Conservation (phyloP, 1,139 yeast species). For the Geotrichum carabidarum region DNA sequence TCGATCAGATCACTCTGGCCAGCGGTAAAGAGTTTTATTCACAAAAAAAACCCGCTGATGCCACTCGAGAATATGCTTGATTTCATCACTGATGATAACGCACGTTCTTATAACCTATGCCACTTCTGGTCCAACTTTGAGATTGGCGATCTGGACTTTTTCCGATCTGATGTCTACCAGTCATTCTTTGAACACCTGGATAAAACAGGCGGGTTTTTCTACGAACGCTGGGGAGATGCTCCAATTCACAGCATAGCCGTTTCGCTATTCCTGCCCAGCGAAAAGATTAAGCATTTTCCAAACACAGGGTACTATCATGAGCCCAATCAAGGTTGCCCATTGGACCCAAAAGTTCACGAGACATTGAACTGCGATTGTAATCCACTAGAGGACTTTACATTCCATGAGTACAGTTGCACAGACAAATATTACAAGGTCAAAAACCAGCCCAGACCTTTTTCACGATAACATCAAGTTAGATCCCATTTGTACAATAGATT, state of each 20-base stretch:
- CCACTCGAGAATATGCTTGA: slow-evolving; percentile 60
- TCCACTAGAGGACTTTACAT: slow-evolving; percentile 11
- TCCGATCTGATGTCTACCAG: slow-evolving; percentile 54
- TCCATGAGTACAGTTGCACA: slow-evolving; percentile 24
- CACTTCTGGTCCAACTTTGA: slow-evolving; percentile 82
- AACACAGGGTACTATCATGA: slow-evolving; percentile 78
- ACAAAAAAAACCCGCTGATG: slow-evolving; percentile 51
- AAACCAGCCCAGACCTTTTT: background rate
- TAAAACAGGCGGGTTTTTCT: slow-evolving; percentile 64
- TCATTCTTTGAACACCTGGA: slow-evolving; percentile 59
- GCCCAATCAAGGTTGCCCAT: slow-evolving; percentile 73
- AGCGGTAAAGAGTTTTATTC: slow-evolving; percentile 51
- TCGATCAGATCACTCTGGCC: slow-evolving; percentile 62
- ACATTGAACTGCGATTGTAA: slow-evolving; percentile 22
- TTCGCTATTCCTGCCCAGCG: slow-evolving; percentile 59
- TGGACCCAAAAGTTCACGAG: slow-evolving; percentile 19
- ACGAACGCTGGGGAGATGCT: slow-evolving; percentile 84
- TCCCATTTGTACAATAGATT: too few relatives aligned
- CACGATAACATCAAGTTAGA: too few relatives aligned
- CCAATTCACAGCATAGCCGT: slow-evolving; percentile 83
- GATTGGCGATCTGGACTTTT: slow-evolving; percentile 70
- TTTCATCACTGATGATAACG: slow-evolving; percentile 62
- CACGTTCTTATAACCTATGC: slow-evolving; percentile 58
- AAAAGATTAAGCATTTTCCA: slow-evolving; percentile 68
- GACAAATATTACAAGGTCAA: slow-evolving; percentile 20